A percentile compares a stretch with the other conserved stretches of the same genome.
Evolutionary conservation across 164 flowering plant genomes (phyloP).

Genomic region (Aristolochia contorta): DNA sequence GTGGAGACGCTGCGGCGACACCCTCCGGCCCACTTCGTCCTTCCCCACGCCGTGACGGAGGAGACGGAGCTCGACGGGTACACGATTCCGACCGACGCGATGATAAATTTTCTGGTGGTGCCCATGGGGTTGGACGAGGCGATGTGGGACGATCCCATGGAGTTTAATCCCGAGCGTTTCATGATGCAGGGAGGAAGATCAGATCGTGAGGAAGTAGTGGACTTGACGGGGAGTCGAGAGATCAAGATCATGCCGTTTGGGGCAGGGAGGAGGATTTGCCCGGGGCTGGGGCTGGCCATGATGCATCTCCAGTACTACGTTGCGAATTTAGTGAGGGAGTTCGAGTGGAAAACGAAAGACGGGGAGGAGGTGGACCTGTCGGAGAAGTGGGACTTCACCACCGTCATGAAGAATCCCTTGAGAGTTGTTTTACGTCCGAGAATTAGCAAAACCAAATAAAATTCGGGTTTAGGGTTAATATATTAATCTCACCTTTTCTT

Average conservation of each 20-base stretch:
- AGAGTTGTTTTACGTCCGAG: conserved; percentile 7
- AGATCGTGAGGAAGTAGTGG: conserved; percentile 13
- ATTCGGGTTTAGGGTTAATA: too few relatives aligned
- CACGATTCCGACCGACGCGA: conserved; percentile 19
- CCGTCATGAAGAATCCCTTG: conserved; percentile 40
- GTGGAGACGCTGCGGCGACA: conserved; percentile 28
- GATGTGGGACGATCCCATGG: conserved; percentile 25
- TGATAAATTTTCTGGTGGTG: conserved; percentile 25
- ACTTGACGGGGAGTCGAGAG: conserved; percentile 30
- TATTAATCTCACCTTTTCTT: too few relatives aligned
- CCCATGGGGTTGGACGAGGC: conserved; percentile 22
- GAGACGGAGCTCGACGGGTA: conserved; percentile 13
- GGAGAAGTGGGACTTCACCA: conserved; percentile 30
- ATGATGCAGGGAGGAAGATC: too few relatives aligned
- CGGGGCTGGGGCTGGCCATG: conserved; percentile 16
- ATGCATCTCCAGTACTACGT: conserved; percentile 21
- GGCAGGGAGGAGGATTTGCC: conserved; percentile 26
- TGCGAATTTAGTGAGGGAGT: conserved; percentile 25
- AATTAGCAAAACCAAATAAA: background rate
- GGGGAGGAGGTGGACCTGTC: conserved; percentile 33
- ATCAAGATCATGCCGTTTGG: conserved; percentile 51
- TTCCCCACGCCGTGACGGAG: conserved; percentile 16
- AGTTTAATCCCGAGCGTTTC: conserved; percentile 38
- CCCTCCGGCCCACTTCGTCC: conserved; percentile 30
- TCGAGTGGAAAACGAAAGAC: conserved; percentile 27